These are phyloP conservation scores for Babesia microti DNA, from an alignment of 169 alveolate species.

Conservation along the genomic window DNA sequence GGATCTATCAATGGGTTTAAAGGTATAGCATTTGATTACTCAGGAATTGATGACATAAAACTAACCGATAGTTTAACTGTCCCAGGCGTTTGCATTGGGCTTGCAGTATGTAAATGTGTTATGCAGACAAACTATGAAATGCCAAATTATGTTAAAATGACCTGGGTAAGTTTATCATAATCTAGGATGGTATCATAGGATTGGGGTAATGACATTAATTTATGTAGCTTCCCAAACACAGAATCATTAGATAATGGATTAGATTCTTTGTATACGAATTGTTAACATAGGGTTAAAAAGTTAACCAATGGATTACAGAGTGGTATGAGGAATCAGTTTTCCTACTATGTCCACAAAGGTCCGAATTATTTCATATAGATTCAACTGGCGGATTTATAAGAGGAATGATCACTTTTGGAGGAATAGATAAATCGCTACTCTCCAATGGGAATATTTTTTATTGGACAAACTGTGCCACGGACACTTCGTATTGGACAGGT, in stretches of 20 bases:
- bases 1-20: slow-evolving; percentile 38
- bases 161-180: no score
- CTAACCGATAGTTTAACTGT: slow-evolving; percentile 21
- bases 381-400: no score
- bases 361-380: no score
- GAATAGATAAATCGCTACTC: no score
- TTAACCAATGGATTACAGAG: no score
- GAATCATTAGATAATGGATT: no score
- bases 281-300: no score
- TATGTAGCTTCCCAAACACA: no score
- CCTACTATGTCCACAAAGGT: slow-evolving; percentile 42
- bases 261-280: slow-evolving; percentile 24
- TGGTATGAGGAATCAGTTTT: slow-evolving; percentile 31
- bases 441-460: no score
- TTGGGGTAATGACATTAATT: no score
- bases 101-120: slow-evolving; percentile 11
- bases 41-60: slow-evolving; percentile 23
- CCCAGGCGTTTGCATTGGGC: slow-evolving; percentile 29
- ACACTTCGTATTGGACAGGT: no score
- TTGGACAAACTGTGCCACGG: no score
- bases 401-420: slow-evolving; percentile 60
- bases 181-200: slow-evolving; percentile 66
- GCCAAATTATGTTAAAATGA: slow-evolving; percentile 17
- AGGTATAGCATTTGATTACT: slow-evolving; percentile 3
- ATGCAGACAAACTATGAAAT: slow-evolving; percentile 15